Base-by-base conservation (phyloP, 1,284 basidiomycete species). In the Heterobasidion occidentale region DNA sequence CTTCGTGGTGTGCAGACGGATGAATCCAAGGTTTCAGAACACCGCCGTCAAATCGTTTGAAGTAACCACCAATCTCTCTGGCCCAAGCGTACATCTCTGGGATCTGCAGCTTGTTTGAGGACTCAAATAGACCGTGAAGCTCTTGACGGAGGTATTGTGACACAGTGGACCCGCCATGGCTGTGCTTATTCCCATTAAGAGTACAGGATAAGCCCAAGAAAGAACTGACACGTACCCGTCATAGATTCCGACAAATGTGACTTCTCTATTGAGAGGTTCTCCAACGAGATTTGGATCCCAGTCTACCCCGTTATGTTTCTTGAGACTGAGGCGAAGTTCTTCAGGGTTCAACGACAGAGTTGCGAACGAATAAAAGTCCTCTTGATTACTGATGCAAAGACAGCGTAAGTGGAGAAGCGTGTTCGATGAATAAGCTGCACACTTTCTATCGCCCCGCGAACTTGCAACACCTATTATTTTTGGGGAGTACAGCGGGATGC, bases 171-270 rank as follows among this genome's bases (percentile, higher is more conserved):
- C 65, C 65, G 4, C 69, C 68, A 56, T 71, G 67, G 7, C 57
- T 63, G 46, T 38, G 55, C 36, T 56, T 53, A 42, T 36, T 55
- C 60, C 3, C 7, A 58, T 59, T 36, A 34, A 60, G 49, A 49
- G 38, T n/a, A 52, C 47, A 49, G 51, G 19, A 36, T 53, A 35
- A 17, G 19, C 12, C 3, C 34, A 12, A 3, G 44, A 15, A 15
- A 46, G 49, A 46, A 56, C 27, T 17, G 49, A 27, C 46, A 54
- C 55, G 56, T 64, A 90, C 90, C 93, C 93, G 59, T 95, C 93
- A 68, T 92, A 96, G 56, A 96, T 87, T 15, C 92, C 93, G 46
- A 93, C 84, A 62, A 89, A 92, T 3, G 90, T 78, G 6, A 87
- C 87, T 69, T 95, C 92, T n/a, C 81, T 72, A 5, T 86, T 77